Conservation (phyloP, 257 asterid genomes). For the Linaria vulgaris region DNA sequence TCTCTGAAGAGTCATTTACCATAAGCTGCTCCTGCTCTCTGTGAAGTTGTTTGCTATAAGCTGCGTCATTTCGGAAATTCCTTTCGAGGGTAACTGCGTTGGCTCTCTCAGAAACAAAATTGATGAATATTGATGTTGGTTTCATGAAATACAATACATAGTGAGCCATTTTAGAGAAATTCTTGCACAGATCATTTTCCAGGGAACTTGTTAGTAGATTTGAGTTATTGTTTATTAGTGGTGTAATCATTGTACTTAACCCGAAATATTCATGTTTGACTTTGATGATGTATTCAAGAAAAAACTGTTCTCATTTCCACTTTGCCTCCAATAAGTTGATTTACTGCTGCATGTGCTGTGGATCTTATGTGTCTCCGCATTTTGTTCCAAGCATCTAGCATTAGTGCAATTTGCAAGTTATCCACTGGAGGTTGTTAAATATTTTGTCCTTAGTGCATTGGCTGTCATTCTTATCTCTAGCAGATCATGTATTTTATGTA, state of each 20-base stretch:
- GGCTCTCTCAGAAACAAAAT: neutral
- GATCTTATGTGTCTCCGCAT: neutral
- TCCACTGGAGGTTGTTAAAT: neutral
- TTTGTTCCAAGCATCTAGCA: neutral
- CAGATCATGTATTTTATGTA: neutral
- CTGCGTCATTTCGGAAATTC: slow-evolving; percentile 3
- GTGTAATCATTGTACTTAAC: slow-evolving; percentile 1
- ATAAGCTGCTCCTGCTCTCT: neutral
- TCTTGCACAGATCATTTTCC: neutral
- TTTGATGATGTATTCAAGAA: slow-evolving; percentile 6
- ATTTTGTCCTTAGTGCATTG: neutral
- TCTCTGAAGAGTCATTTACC: too few relatives aligned
- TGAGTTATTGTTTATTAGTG: neutral
- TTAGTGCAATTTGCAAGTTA: neutral
- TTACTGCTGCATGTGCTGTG: neutral
- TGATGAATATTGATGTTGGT: neutral
- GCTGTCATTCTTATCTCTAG: too few relatives aligned
- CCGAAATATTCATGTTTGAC: slow-evolving; percentile 15
- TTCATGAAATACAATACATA: too few relatives aligned
- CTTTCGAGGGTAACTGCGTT: neutral
- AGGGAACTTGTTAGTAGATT: neutral
- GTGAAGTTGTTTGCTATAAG: slow-evolving; percentile 1
- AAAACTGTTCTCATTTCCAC: slow-evolving; percentile 8
- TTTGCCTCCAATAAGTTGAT: neutral
- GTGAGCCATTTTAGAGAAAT: too few relatives aligned